Percentiles rank a stretch among this genome's conserved stretches.
These are phyloP conservation scores for Lithohypha guttulata DNA, from an alignment of 2,329 filamentous ascomycete genomes.

Conservation along the genomic window DNA sequence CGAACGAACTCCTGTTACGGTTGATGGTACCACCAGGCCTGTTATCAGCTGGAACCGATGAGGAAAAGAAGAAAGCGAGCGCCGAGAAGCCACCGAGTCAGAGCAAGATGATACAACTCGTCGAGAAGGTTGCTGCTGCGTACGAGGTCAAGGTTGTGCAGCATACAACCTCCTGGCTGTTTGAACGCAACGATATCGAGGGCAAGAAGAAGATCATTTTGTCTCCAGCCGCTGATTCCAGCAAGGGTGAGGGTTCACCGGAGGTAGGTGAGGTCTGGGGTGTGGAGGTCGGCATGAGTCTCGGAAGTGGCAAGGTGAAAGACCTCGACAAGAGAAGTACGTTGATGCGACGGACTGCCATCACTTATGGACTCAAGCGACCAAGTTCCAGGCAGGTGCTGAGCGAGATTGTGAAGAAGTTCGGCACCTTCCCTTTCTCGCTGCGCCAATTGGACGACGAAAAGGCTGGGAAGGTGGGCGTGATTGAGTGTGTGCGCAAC, in stretches of 20 bases:
- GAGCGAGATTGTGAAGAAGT: constrained; percentile 93
- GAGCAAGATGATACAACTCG: constrained; percentile 69
- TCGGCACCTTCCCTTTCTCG: constrained; percentile 95
- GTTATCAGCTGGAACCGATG: constrained; percentile 69
- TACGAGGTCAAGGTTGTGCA: constrained; percentile 92
- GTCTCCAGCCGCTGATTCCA: constrained; percentile 64
- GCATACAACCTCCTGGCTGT: constrained; percentile 95
- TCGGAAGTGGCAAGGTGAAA: constrained; percentile 93
- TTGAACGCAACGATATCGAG: constrained; percentile 96
- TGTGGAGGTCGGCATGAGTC: constrained; percentile 86
- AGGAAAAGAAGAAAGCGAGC: constrained; percentile 89
- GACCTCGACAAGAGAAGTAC: constrained; percentile 76
- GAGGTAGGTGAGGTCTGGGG: constrained; percentile 94
- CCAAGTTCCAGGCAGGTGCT: constrained; percentile 85
- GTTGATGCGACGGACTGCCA: constrained; percentile 82
- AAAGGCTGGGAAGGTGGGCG: constrained; percentile 86
- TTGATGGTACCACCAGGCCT: constrained; percentile 86
- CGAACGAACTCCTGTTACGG: constrained; percentile 86
- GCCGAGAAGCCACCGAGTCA: constrained; percentile 75
- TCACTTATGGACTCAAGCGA: constrained; percentile 87
- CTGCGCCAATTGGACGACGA: constrained; percentile 94
- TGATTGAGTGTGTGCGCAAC: constrained; percentile 89
- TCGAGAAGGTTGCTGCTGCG: constrained; percentile 83
- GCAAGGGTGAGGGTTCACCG: constrained; percentile 80
- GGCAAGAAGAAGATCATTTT: constrained; percentile 97